Evolutionary conservation across 768 basidiomycete genomes (phyloP).

Genomic region (Rickenella mellea): DNA sequence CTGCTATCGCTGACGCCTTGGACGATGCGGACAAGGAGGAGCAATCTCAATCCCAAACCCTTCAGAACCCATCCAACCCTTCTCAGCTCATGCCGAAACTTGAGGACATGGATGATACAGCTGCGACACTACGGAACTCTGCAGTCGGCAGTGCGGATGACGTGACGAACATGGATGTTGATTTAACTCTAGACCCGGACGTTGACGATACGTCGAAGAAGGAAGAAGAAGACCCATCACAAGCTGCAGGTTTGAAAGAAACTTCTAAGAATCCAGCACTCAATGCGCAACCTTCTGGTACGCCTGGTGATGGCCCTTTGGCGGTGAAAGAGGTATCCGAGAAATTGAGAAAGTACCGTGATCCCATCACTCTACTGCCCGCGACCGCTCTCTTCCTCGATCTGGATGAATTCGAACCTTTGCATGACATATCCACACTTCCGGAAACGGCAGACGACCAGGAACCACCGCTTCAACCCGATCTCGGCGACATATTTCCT

Average conservation of each 20-base stretch:
- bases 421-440: slow-evolving; percentile 11
- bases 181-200: too few relatives aligned
- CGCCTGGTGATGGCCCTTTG: slow-evolving; percentile 8
- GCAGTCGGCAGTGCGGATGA: background rate
- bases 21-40: slow-evolving; percentile 33
- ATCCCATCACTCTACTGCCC: slow-evolving; percentile 21
- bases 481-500: slow-evolving; percentile 70
- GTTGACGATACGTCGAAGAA: slow-evolving; percentile 17
- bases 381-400: slow-evolving; percentile 40
- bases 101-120: too few relatives aligned
- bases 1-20: slow-evolving; percentile 49
- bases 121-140: too few relatives aligned
- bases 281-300: slow-evolving; percentile 1
- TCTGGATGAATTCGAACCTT: slow-evolving; percentile 34
- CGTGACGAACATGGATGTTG: slow-evolving; percentile 19
- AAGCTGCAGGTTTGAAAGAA: slow-evolving; percentile 36
- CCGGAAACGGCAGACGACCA: slow-evolving; percentile 18
- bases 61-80: slow-evolving; percentile 53
- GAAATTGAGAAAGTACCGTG: background rate
- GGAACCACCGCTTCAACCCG: slow-evolving; percentile 25
- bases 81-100: slow-evolving; percentile 28
- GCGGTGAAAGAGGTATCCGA: slow-evolving; percentile 7
- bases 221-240: slow-evolving; percentile 12
- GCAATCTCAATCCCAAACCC: slow-evolving; percentile 30
- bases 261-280: slow-evolving; percentile 42